Evolutionary conservation across 2,329 filamentous ascomycete genomes (phyloP), one percentile per base, ranked within the genome.

Genomic region (Mariannaea elegans): DNA sequence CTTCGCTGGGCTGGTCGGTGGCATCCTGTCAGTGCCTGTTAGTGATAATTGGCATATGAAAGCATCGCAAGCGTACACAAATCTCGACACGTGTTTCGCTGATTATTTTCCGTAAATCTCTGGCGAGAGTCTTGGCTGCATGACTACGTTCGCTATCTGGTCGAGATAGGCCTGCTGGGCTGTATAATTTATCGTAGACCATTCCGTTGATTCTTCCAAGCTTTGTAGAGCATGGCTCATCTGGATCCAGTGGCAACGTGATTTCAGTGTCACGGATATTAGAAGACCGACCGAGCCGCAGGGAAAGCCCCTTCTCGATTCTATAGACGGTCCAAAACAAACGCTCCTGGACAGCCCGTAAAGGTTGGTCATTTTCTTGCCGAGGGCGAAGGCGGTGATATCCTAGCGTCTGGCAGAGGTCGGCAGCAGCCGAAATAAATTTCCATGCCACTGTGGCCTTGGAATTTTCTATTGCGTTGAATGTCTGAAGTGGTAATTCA

Each of bases 261-360:
- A 78, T 70, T 14, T 77, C 74, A 18, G 50, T 38, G 45, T 78
- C 76, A 5, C 66, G 66, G 31, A 79, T 69, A 14, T 63, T 72
- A 2, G 77, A 75, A 8, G 69, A 66, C 1, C 75, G 69, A 8
- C 75, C 72, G 9, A 78, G 64, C 10, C 77, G 69, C 13, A 79
- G 62, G 3, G 76, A 76, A 2, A 79, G 63, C 0, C 74, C 71
- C 29, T 74, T 77, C 18, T 79, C 77, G 5, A 77, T 61, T 9
- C 61, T 67, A 36, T 74, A 76, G 6, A 79, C 69, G 1, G 70
- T 63, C 75, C 75, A 77, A 60, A 79, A 78, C 0, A 79, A 56
- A 1, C 27, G 48, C 16, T 44, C 21, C 14, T 46, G 36, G 0
- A 13, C 41, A 2, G 2, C 2, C 21, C 24, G 44, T 10, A 8